phyloP scores from a whole-genome alignment of 164 flowering plant species.

The Macadamia tetraphylla region DNA sequence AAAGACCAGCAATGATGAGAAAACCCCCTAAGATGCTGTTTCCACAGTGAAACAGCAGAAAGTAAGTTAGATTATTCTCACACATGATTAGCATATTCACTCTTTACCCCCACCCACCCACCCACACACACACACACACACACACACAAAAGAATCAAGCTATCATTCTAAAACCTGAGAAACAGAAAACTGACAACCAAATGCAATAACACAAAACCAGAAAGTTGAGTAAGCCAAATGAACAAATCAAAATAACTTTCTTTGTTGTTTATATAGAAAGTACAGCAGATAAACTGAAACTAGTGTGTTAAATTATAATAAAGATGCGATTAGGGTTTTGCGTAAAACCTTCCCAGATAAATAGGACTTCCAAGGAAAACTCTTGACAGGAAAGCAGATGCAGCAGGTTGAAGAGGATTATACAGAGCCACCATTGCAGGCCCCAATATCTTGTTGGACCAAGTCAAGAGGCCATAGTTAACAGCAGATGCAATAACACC shows the following conservation, averaged over 20 bases:
- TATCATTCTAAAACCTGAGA: too few species aligned
- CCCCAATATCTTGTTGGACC: constrained; percentile 92
- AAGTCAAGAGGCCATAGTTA: constrained; percentile 82
- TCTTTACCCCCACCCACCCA: too few species aligned
- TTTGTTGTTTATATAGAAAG: too few species aligned
- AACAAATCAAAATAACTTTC: too few species aligned
- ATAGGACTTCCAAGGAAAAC: constrained; percentile 90
- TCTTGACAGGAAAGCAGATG: constrained; percentile 82
- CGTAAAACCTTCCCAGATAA: constrained; percentile 81
- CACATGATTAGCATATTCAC: too few species aligned
- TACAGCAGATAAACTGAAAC: neutral
- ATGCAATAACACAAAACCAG: too few species aligned
- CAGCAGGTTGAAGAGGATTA: constrained; percentile 91
- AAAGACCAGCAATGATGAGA: constrained; percentile 79
- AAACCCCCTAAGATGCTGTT: constrained; percentile 78
- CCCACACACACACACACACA: too few species aligned
- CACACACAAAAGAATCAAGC: too few species aligned
- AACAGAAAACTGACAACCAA: too few species aligned
- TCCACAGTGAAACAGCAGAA: constrained; percentile 6
- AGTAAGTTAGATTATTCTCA: constrained; percentile 8
- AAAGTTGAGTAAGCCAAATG: too few species aligned
- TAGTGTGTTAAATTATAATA: neutral
- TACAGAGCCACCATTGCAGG: constrained; percentile 91
- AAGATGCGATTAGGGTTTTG: constrained; percentile 6
- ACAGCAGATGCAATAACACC: constrained; percentile 91